Conservation (phyloP, 1,139 yeast species). For the Meyerozyma smithsonii region DNA sequence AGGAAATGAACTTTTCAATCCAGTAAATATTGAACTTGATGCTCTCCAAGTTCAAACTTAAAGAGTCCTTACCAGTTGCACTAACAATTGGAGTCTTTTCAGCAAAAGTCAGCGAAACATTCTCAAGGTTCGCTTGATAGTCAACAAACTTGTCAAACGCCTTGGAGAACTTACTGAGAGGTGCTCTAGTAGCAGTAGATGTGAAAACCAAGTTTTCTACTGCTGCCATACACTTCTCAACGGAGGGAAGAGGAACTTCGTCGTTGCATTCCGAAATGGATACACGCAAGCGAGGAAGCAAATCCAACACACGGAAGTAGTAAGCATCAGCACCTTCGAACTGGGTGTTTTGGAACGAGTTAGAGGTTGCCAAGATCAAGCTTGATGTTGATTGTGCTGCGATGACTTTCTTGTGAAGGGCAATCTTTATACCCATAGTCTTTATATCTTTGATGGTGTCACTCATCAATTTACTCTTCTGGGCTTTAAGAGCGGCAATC, state of each 20-base stretch:
- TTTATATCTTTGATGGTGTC: conserved; percentile 71
- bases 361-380: conserved; percentile 52
- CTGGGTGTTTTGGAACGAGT: conserved; percentile 36
- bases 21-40: background rate
- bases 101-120: conserved; percentile 7
- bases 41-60: background rate
- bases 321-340: conserved; percentile 51
- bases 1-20: background rate
- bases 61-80: conserved; percentile 10
- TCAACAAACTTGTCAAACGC: conserved; percentile 7
- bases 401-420: conserved; percentile 60
- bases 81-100: conserved; percentile 6
- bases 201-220: conserved; percentile 66
- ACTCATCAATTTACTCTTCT: conserved; percentile 74
- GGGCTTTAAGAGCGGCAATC: conserved; percentile 70
- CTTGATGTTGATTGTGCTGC: conserved; percentile 60
- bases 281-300: conserved; percentile 73
- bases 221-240: conserved; percentile 75
- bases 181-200: conserved; percentile 45
- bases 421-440: conserved; percentile 68
- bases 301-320: conserved; percentile 69
- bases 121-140: conserved; percentile 8
- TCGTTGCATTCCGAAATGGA: conserved; percentile 57
- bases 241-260: conserved; percentile 73
- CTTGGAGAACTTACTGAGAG: conserved; percentile 31